Evolutionary conservation across 129 eudicot species (phyloP), one percentile per base, ranked within the genome.

Genomic region (Helianthus annuus): DNA sequence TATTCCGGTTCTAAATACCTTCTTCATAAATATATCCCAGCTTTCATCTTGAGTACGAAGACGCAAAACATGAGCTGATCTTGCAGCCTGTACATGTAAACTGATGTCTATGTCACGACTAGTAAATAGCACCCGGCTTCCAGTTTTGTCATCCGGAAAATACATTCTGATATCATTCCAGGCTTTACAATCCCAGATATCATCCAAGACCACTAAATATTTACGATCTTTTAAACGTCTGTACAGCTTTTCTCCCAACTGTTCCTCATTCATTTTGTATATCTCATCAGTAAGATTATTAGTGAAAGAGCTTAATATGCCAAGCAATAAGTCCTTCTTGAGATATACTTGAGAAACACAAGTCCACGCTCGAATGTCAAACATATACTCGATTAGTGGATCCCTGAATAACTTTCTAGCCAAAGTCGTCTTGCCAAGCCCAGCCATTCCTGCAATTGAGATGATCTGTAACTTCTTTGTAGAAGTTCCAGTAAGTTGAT

Each of bases 301-400:
- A 6, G 27, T 4, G 34, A 71, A 38, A 7, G 70, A 66, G 15
- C 27, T 67, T 19, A 70, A 69, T 17, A 69, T 69, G 40, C n/a
- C 51, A 19, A 61, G 46, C 57, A 69, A 46, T 71, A 80, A 56
- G 34, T 64, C 55, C 61, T 55, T 69, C 53, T 45, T 36, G 2
- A 8, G 36, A 80, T 80, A 75, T 15, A 3, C 36, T 44, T 80
- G 80, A 57, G 80, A 68, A 27, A 80, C 77, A 62, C 24, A 27
- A 22, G 59, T 61, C 80, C 73, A 68, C 8, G 84, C 32, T 27
- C 32, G 32, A 27, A 27, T 27, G 32, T 27, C 32, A 27, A 27
- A 27, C 32, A 27, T 27, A 27, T 27, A 27, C 32, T 27, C 32
- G 32, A 27, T 27, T 27, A 27, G 32, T 27, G 32, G 32, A 27